Conservation (phyloP, 768 basidiomycete species). For the Pilatotrama ljubarskyi region DNA sequence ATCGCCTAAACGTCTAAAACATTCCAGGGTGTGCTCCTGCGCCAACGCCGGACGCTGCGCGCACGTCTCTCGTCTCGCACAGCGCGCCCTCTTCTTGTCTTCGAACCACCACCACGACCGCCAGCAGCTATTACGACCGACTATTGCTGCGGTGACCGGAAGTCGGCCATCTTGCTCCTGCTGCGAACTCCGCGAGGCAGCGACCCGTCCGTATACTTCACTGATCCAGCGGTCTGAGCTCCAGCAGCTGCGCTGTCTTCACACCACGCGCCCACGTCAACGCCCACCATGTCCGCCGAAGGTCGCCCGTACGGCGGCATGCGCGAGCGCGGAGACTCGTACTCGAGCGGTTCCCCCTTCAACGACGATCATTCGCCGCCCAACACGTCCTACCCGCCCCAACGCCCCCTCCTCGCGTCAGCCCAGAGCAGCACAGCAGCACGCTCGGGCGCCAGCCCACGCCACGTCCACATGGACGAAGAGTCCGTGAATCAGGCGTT, state of each 20-base stretch:
- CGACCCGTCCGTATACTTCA: background rate
- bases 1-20: background rate
- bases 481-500: conserved; percentile 15
- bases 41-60: background rate
- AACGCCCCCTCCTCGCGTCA: conserved; percentile 10
- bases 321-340: conserved; percentile 14
- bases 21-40: conserved; percentile 1
- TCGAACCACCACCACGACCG: background rate
- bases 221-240: background rate
- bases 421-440: background rate
- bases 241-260: background rate
- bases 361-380: conserved; percentile 6
- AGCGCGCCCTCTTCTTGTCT: background rate
- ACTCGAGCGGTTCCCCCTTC: conserved; percentile 14
- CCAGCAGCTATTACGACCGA: background rate
- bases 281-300: background rate
- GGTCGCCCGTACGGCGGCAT: conserved; percentile 19
- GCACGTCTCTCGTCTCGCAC: background rate
- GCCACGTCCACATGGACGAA: conserved; percentile 7
- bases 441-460: background rate
- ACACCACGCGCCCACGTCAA: too few relatives aligned
- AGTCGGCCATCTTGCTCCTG: background rate
- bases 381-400: conserved; percentile 4
- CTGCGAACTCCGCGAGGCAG: background rate
- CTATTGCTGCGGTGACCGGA: background rate